Evolutionary conservation across 768 basidiomycete genomes (phyloP).

Genomic region (Termitomyces sp.): DNA sequence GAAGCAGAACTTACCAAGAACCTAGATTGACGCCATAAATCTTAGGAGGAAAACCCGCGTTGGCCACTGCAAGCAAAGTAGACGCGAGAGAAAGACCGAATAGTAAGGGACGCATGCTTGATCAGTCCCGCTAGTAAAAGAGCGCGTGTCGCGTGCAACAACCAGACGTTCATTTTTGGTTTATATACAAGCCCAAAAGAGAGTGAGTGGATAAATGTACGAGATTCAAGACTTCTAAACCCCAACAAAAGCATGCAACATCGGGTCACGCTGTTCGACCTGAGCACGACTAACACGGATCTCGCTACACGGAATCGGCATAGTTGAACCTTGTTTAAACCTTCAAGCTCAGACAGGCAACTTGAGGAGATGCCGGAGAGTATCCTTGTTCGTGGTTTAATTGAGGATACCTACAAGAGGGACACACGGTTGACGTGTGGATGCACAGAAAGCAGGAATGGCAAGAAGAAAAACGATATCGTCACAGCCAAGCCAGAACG

Average conservation of each 20-base stretch:
- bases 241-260: constrained; percentile 7
- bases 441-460: background rate
- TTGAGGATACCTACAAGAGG: background rate
- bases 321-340: background rate
- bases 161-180: background rate
- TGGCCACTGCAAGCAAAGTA: constrained; percentile 6
- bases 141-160: background rate
- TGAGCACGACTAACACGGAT: background rate
- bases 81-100: constrained; percentile 6
- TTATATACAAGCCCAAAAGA: constrained; percentile 1
- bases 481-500: too few species aligned
- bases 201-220: background rate
- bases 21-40: constrained; percentile 21
- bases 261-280: constrained; percentile 5
- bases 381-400: background rate
- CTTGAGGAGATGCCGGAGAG: background rate
- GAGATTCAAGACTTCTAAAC: background rate
- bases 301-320: background rate
- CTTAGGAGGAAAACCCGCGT: constrained; percentile 18
- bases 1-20: constrained; percentile 32
- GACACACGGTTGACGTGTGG: background rate
- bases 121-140: background rate
- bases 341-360: background rate
- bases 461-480: background rate
- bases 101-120: constrained; percentile 6